Percentiles rank a stretch among this genome's conserved stretches.
phyloP scores from a whole-genome alignment of 2,329 filamentous ascomycete genomes.

The Talaromyces islandicus region DNA sequence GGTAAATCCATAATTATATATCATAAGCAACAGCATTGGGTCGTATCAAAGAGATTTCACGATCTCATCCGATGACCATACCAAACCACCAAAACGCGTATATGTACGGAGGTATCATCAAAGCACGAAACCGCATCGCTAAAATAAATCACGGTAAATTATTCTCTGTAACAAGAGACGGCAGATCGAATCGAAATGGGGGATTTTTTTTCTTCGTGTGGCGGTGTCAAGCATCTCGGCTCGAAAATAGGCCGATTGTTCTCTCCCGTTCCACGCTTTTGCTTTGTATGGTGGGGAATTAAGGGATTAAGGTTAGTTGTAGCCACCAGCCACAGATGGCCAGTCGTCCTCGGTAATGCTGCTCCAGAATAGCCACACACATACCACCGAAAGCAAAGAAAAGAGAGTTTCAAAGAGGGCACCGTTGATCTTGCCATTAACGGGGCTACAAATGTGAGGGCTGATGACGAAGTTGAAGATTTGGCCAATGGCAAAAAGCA shows the following conservation, averaged over 20 bases:
- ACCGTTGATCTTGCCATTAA: slow-evolving; percentile 81
- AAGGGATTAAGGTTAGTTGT: slow-evolving; percentile 19
- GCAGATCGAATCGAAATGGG: slow-evolving; percentile 4
- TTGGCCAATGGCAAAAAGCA: slow-evolving; percentile 87
- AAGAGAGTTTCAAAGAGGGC: slow-evolving; percentile 90
- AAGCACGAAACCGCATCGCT: slow-evolving; percentile 11
- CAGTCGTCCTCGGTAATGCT: slow-evolving; percentile 99
- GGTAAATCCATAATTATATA: slow-evolving; percentile 1
- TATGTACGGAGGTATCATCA: slow-evolving; percentile 13
- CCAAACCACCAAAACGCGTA: slow-evolving; percentile 3
- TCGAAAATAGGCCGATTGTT: background rate
- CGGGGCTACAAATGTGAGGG: slow-evolving; percentile 79
- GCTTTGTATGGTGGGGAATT: background rate
- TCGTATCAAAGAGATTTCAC: background rate
- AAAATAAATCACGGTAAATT: slow-evolving; percentile 7
- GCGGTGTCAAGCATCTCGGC: slow-evolving; percentile 2
- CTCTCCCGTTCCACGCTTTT: background rate
- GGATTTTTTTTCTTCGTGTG: background rate
- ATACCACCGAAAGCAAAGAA: slow-evolving; percentile 74
- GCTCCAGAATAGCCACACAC: slow-evolving; percentile 94
- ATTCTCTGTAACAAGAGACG: background rate
- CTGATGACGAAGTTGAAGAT: slow-evolving; percentile 96
- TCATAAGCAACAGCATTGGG: background rate
- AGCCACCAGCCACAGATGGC: slow-evolving; percentile 53
- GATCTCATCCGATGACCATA: background rate